Percentiles rank a stretch among this genome's conserved stretches.
Evolutionary conservation across 306 rosid species (phyloP).

Genomic region (Gynostemma pentaphyllum): DNA sequence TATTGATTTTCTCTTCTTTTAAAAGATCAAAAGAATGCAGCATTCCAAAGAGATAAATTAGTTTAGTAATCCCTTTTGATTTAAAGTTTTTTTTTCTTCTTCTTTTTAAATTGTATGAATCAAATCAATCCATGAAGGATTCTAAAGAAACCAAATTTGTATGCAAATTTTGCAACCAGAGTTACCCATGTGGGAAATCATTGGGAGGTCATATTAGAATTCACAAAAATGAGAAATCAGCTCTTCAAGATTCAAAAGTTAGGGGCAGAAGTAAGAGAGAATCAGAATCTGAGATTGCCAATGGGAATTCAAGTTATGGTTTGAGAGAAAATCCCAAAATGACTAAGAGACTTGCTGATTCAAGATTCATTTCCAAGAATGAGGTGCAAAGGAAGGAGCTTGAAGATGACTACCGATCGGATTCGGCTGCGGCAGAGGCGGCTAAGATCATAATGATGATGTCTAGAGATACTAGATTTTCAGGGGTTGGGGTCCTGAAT

Average conservation of each 20-base stretch:
- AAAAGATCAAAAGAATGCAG: slow-evolving; percentile 22
- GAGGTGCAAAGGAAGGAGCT: slow-evolving; percentile 6
- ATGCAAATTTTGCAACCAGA: slow-evolving; percentile 62
- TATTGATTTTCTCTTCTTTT: slow-evolving; percentile 5
- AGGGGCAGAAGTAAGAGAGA: slow-evolving; percentile 39
- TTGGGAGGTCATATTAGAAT: slow-evolving; percentile 74
- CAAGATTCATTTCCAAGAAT: slow-evolving; percentile 19
- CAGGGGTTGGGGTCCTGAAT: slow-evolving; percentile 24
- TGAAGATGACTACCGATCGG: neutral
- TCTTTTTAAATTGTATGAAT: slow-evolving; percentile 16
- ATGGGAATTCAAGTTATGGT: slow-evolving; percentile 32
- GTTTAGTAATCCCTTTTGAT: slow-evolving; percentile 16
- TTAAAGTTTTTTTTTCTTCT: slow-evolving; percentile 10
- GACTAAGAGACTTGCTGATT: slow-evolving; percentile 47
- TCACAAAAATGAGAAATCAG: slow-evolving; percentile 41
- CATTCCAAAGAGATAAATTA: slow-evolving; percentile 30
- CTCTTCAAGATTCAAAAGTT: slow-evolving; percentile 19
- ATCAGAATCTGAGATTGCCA: slow-evolving; percentile 31
- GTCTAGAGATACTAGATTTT: slow-evolving; percentile 42
- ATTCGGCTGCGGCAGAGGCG: slow-evolving; percentile 44
- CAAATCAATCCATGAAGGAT: slow-evolving; percentile 24
- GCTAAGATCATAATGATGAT: slow-evolving; percentile 67
- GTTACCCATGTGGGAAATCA: slow-evolving; percentile 61
- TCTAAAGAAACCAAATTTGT: slow-evolving; percentile 45
- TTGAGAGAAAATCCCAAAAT: slow-evolving; percentile 80